A percentile compares a stretch with the other conserved stretches of the same genome.
Conservation (phyloP, 2,329 filamentous ascomycete species). For the Cytospora leucostoma region DNA sequence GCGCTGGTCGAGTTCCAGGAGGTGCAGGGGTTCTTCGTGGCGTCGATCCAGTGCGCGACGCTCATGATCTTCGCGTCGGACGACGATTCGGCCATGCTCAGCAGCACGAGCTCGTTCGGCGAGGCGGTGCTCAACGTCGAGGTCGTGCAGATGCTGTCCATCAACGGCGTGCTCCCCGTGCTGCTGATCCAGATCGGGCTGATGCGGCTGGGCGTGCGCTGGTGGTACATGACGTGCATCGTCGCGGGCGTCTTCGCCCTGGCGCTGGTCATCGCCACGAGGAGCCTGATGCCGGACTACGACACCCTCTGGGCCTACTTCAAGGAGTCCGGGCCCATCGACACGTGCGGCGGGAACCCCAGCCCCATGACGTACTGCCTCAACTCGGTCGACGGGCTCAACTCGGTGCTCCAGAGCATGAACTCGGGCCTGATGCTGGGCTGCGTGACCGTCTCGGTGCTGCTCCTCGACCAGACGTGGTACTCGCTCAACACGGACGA, state of each 20-base stretch:
- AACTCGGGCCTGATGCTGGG: conserved; percentile 21
- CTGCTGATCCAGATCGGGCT: conserved; percentile 31
- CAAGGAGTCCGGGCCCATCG: conserved; percentile 22
- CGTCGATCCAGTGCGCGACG: conserved; percentile 32
- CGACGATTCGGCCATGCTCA: conserved; percentile 22
- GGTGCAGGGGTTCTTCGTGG: conserved; percentile 32
- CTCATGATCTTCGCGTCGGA: conserved; percentile 28
- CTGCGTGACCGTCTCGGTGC: conserved; percentile 15
- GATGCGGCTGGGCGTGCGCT: conserved; percentile 31
- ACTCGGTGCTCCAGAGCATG: conserved; percentile 11
- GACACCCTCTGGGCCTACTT: conserved; percentile 28
- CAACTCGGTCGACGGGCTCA: conserved; percentile 10
- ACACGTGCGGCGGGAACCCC: conserved; percentile 30
- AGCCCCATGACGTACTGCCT: conserved; percentile 26
- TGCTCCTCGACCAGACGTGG: conserved; percentile 20
- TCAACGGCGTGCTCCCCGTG: conserved; percentile 27
- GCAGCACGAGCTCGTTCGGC: conserved; percentile 27
- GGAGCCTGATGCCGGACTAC: conserved; percentile 27
- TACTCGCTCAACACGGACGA: conserved; percentile 9
- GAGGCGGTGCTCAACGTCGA: conserved; percentile 29
- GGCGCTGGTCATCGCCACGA: conserved; percentile 23
- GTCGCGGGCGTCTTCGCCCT: conserved; percentile 27
- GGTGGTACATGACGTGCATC: conserved; percentile 33
- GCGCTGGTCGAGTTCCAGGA: conserved; percentile 34
- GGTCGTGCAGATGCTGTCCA: conserved; percentile 26